Evolutionary conservation across 352 stramenopile species (phyloP), one percentile per base, ranked within the genome.

Genomic region (Heterotrichella gracilis): DNA sequence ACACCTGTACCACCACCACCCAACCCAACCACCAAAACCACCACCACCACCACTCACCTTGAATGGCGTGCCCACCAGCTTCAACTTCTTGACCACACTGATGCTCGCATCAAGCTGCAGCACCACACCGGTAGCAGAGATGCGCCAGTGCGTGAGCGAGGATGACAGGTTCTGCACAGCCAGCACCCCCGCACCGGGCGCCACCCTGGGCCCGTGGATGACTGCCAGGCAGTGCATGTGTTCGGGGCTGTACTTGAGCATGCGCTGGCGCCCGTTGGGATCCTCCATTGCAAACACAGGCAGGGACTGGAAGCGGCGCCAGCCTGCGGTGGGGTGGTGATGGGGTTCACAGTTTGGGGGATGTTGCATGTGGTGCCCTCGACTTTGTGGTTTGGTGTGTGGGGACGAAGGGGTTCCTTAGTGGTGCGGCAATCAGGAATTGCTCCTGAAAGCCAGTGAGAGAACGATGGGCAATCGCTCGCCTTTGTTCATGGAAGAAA

Each of bases 231-330:
- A 99, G 79, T 99, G 93, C 92, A 99, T 98, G 81, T 98, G 90
- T 77, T 99, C 91, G 0, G 92, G 92, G n/a, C 92, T 98, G 76
- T 94, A 99, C 79, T 99, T 99, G 69, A 99, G 79, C 74, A 87
- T 89, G 41, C 86, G 80, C 74, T 94, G 85, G 0, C 90, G 83
- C 42, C 94, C 88, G 75, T 96, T 98, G 70, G 86, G 81, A 76
- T 99, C 93, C 77, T 97, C 90, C 13, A 94, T 95, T 25, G 87
- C 94, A 76, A 94, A 98, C n/a, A 97, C 73, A 2, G 92, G 92
- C 68, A 97, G 81, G 74, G 85, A 94, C 77, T 98, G 92, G 78
- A 98, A 99, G 17, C 93, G 83, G 4, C 93, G 84, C 93, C 93
- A 99, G 9, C 93, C n/a, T n/a, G n/a, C n/a, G n/a, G n/a, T n/a